Conservation (phyloP, 192 early-diverging fungal genomes). For the Podila clonocystis region DNA sequence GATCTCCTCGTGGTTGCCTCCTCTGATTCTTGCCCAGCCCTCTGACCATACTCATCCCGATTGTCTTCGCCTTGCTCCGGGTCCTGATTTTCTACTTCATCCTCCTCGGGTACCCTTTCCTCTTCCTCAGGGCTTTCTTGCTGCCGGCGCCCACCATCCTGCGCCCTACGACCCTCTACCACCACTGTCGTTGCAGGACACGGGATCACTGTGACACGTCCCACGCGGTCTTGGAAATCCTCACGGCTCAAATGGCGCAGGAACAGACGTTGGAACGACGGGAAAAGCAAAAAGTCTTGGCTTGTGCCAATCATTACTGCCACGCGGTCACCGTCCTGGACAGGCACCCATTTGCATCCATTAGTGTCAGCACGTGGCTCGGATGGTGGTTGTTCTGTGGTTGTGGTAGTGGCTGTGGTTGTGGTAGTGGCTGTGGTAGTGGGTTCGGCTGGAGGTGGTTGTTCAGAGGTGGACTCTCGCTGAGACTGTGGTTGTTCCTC, state of each 20-base stretch:
- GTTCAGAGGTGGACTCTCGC: background rate
- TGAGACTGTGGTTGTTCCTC: background rate
- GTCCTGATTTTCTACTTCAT: background rate
- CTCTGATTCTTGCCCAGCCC: background rate
- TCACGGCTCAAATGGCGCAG: slow-evolving; percentile 43
- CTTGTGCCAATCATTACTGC: slow-evolving; percentile 50
- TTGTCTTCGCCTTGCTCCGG: background rate
- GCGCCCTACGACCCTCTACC: background rate
- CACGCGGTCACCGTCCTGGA: slow-evolving; percentile 23
- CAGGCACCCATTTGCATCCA: slow-evolving; percentile 39
- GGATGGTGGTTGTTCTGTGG: background rate
- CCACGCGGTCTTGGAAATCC: slow-evolving; percentile 35
- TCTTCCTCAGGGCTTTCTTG: background rate
- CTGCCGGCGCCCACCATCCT: background rate
- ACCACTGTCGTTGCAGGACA: slow-evolving; percentile 15
- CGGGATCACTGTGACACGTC: slow-evolving; percentile 16
- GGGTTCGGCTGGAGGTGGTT: background rate
- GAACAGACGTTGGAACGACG: slow-evolving; percentile 39
- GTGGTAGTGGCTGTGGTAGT: background rate
- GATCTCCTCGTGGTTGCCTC: background rate
- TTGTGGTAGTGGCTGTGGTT: background rate
- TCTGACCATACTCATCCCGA: slow-evolving; percentile 2
- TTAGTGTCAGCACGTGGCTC: slow-evolving; percentile 8
- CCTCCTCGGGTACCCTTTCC: background rate
- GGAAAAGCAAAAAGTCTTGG: slow-evolving; percentile 43